phyloP scores from a whole-genome alignment of 768 basidiomycete genomes.

The Mycena latifolia region DNA sequence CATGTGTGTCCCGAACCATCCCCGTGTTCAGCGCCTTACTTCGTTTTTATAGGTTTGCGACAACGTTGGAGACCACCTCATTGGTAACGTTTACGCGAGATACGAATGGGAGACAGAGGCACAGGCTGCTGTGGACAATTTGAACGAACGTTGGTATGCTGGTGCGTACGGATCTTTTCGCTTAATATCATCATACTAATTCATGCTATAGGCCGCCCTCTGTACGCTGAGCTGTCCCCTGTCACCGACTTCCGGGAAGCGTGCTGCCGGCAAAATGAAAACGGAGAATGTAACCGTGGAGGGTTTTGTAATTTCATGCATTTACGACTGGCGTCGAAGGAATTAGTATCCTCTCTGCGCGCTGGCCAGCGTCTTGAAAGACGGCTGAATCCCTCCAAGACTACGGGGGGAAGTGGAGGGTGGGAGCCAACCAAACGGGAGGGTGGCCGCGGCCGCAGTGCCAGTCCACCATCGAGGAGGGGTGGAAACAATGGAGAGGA shows the following conservation, averaged over 20 bases:
- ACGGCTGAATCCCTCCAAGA: conserved; percentile 76
- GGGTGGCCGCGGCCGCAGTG: conserved; percentile 75
- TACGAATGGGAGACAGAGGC: conserved; percentile 99
- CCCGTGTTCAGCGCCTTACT: conserved; percentile 12
- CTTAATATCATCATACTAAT: conserved; percentile 26
- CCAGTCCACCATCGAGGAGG: conserved; percentile 71
- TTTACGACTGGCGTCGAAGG: conserved; percentile 87
- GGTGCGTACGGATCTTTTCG: conserved; percentile 63
- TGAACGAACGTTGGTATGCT: conserved; percentile 99
- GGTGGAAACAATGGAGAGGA: conserved; percentile 80
- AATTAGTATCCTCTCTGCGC: conserved; percentile 82
- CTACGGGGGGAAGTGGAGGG: conserved; percentile 76
- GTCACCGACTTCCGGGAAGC: conserved; percentile 99
- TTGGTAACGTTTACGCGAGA: conserved; percentile 97
- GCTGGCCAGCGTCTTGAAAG: conserved; percentile 89
- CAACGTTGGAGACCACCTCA: conserved; percentile 99
- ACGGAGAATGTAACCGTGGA: conserved; percentile 97
- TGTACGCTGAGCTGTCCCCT: conserved; percentile 97
- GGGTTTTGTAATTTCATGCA: conserved; percentile 99
- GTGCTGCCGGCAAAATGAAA: conserved; percentile 98
- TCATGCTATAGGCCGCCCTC: conserved; percentile 76
- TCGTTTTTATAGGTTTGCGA: conserved; percentile 81
- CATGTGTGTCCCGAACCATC: conserved; percentile 69
- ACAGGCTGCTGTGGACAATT: conserved; percentile 89
- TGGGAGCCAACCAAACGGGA: conserved; percentile 87